Base-by-base conservation (phyloP, 352 stramenopile genomes). In the Elongisporangium prolatum region DNA sequence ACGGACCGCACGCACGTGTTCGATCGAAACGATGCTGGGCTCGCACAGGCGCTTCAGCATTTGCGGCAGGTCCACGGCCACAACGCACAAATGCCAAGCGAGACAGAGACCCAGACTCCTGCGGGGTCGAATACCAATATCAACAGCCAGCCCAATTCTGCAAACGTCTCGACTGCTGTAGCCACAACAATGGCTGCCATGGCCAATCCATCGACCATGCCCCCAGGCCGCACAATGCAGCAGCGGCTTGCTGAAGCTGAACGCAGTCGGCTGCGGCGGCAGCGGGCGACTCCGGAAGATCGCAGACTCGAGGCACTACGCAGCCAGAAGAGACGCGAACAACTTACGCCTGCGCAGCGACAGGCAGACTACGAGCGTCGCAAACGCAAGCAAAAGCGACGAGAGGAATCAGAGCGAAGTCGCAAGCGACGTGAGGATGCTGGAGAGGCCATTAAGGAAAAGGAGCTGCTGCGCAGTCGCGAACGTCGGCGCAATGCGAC, bases 361-460 rank as follows among this genome's bases (percentile, higher is more conserved):
- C 82, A 91, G 50, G 75, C 68, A 6, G 82, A 89, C 57, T 75
- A 71, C 16, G 77, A 91, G n/a, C 71, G 79, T 44, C 77, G 82
- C 21, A 70, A 75, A 22, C 71, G 76, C 16, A 89, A 88, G 56
- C 69, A 77, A 22, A 83, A 84, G 48, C 61, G 74, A 0, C 48
- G 68, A 1, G 76, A 85, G 18, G 75, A 91, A 49, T 75, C 72
- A 5, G 66, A 69, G 10, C 73, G 77, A 1, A 86, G 69, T 51
- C 74, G 71, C 17, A 58, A 74, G 40, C 75, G 82, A 13, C 75
- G 82, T 0, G 62, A 84, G 14, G 65, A 88, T 3, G 71, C 77
- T 8, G 61, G 66, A 10, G 69, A 75, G 11, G 77, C 78, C 25
- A 69, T 68, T 4, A 64, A 68, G 40, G 65, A 76, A 22, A 79